These are phyloP conservation scores for Termitomyces sp. DNA, from an alignment of 768 basidiomycete genomes.

Conservation along the genomic window DNA sequence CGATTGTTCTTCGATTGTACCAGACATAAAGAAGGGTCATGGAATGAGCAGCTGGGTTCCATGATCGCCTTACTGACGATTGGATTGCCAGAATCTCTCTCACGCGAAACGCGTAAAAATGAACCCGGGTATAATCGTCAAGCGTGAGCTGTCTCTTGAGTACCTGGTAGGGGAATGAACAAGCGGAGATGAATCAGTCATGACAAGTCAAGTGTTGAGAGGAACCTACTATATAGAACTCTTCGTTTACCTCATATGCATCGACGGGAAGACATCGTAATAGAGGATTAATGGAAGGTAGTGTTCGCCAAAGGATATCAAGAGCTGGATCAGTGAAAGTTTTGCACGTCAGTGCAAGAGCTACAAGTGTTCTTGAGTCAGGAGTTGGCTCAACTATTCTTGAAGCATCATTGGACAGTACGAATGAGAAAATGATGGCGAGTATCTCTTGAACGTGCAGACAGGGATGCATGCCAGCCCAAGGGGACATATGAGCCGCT, in stretches of 20 bases:
- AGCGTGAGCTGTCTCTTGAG: background rate
- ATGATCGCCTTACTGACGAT: background rate
- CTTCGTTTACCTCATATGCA: background rate
- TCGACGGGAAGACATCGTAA: background rate
- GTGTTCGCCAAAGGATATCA: background rate
- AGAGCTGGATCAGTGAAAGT: background rate
- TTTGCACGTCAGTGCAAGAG: background rate
- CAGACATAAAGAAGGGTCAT: background rate
- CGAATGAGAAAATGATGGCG: background rate
- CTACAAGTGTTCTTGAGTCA: background rate
- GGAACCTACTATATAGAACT: background rate
- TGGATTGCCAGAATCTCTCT: background rate
- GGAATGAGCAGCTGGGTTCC: background rate
- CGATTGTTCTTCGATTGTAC: background rate
- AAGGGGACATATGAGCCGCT: background rate
- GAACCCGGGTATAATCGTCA: background rate
- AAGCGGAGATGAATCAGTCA: background rate
- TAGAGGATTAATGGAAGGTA: background rate
- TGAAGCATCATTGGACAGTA: background rate
- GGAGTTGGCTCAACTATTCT: background rate
- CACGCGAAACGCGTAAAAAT: background rate
- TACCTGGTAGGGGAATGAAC: background rate
- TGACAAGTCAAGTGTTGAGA: background rate
- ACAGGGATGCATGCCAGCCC: background rate
- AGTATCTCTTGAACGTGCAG: background rate